phyloP scores from a whole-genome alignment of 2,329 filamentous ascomycete genomes.

The Pseudogymnoascus pannorum region DNA sequence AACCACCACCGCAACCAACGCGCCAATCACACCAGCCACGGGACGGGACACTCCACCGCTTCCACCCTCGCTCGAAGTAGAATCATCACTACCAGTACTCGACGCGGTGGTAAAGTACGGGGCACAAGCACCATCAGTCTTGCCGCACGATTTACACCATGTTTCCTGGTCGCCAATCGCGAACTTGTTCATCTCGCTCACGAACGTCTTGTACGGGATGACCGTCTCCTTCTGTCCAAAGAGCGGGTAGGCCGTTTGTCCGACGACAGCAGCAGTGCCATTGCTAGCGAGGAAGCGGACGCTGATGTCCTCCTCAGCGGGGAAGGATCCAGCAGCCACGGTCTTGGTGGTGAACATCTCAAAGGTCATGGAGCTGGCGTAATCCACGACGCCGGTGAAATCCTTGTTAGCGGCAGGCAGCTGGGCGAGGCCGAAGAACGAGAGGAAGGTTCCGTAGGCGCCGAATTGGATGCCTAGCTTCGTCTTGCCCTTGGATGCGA shows the following conservation, averaged over 20 bases:
- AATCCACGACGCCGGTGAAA: slow-evolving; percentile 76
- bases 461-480: slow-evolving; percentile 50
- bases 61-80: slow-evolving; percentile 19
- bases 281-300: slow-evolving; percentile 58
- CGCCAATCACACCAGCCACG: slow-evolving; percentile 75
- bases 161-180: slow-evolving; percentile 54
- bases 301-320: slow-evolving; percentile 40
- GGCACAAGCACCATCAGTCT: slow-evolving; percentile 60
- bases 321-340: slow-evolving; percentile 38
- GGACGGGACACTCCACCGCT: slow-evolving; percentile 43
- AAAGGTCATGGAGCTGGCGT: slow-evolving; percentile 74
- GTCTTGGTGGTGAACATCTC: slow-evolving; percentile 58
- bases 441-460: slow-evolving; percentile 53
- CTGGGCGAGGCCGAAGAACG: slow-evolving; percentile 54
- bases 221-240: slow-evolving; percentile 50
- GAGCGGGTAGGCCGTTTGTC: slow-evolving; percentile 46
- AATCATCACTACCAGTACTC: slow-evolving; percentile 21
- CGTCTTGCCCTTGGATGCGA: slow-evolving; percentile 37
- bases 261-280: slow-evolving; percentile 46
- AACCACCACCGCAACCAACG: slow-evolving; percentile 59
- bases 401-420: slow-evolving; percentile 45
- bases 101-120: slow-evolving; percentile 30
- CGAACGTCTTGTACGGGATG: slow-evolving; percentile 65
- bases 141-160: slow-evolving; percentile 74
- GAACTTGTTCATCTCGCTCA: slow-evolving; percentile 54